phyloP scores from a whole-genome alignment of 1,284 basidiomycete species.

The Moesziomyces globuligerus region DNA sequence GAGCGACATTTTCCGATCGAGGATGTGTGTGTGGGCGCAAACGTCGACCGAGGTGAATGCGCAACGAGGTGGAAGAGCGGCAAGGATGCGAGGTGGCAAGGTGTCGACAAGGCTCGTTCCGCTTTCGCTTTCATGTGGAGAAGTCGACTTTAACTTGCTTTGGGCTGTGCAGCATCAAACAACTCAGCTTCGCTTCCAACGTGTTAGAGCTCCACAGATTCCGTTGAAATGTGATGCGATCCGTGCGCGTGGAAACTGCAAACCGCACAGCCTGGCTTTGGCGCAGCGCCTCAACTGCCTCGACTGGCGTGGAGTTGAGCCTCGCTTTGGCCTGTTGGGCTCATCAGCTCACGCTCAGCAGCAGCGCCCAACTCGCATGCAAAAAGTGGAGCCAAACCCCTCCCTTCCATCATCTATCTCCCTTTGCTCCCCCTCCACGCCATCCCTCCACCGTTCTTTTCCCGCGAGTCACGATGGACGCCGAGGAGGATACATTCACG shows the following conservation, averaged over 20 bases:
- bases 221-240: background rate
- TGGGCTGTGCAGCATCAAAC: conserved; percentile 20
- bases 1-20: conserved; percentile 68
- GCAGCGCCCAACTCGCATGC: background rate
- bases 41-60: too few species aligned
- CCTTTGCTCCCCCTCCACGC: background rate
- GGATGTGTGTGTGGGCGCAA: conserved; percentile 4
- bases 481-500: conserved; percentile 60
- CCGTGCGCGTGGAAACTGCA: conserved; percentile 19
- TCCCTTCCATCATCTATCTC: background rate
- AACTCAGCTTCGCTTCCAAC: too few species aligned
- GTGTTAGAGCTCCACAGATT: conserved; percentile 5
- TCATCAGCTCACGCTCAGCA: too few species aligned
- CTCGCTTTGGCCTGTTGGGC: too few species aligned
- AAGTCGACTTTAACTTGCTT: too few species aligned
- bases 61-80: background rate
- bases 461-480: conserved; percentile 24
- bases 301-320: too few species aligned
- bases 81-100: too few species aligned
- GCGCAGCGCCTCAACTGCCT: too few species aligned
- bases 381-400: conserved; percentile 7
- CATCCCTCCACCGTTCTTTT: background rate
- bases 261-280: conserved; percentile 8
- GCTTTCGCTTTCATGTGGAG: too few species aligned
- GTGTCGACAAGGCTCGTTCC: too few species aligned